Base-by-base conservation (phyloP, 306 rosid genomes). In the Cajanus cajan region DNA sequence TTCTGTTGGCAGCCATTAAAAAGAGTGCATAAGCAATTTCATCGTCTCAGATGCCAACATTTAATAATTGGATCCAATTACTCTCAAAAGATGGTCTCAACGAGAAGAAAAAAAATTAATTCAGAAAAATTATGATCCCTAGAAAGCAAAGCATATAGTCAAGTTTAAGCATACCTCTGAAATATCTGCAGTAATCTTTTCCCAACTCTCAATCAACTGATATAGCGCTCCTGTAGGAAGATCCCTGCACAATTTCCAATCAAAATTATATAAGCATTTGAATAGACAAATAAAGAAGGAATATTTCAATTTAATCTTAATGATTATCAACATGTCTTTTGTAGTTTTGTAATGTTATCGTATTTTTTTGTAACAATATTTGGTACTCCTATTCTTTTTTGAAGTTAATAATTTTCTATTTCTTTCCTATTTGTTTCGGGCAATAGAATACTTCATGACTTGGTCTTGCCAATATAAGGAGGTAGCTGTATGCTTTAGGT, bases 201-300 rank as follows among this genome's bases (percentile, higher is more conserved):
- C 87, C 98, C 98, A 95, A 78, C 83, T 84, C 82, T 84, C 75
- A 25, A 93, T 86, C 90, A 95, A 74, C 81, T 82, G 91, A 76
- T 64, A 73, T 48, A 95, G 89, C 67, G 44, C 80, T 80, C 81
- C 78, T 36, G 88, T 67, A 6, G 97, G 90, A 78, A 93, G 95
- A 81, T 88, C 93, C 92, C 98, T 95, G 88, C 76, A 82, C 61
- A 74, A 82, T 76, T 80, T 67, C 51, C 68, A 84, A 57, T 79
- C 61, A 78, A 54, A 48, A 75, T 39, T 79, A 34, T 22, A 37
- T n/a, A 80, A 14, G 37, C 45, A 40, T 44, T 51, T 67, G 44
- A 78, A 73, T 28, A 41, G 52, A 45, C 66, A 63, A 19, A 21
- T 4, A 57, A 62, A 43, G 48, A 61, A 45, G 43, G 47, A 74